Base-by-base conservation (phyloP, 805 yeast genomes). In the Myxozyma sirexii region DNA sequence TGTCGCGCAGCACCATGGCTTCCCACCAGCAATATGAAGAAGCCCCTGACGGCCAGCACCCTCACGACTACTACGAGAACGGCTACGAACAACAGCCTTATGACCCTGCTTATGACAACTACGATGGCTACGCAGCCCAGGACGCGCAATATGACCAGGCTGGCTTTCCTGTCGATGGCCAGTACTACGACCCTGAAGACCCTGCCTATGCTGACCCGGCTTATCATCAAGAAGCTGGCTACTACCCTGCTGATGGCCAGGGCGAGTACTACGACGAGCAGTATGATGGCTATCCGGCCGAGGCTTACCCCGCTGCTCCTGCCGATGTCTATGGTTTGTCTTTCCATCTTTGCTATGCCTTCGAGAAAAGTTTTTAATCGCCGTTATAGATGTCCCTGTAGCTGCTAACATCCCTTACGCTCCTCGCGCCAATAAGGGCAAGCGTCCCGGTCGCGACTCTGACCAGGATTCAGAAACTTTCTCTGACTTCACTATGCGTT, bases 401-500 rank as follows among this genome's bases (percentile, higher is more conserved):
- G 77, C 73, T 71, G 68, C 52, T 13, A 50, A 54, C 38, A 38
- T 59, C n/a, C 62, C 62, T 24, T 61, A 55, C 46, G 60, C 53
- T 4, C 62, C 63, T 46, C 51, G 51, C 27, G 39, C 23, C 19
- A 54, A 39, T 48, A 45, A 56, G 57, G 66, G 63, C 53, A 63
- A 63, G 60, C 65, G 67, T 19, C 60, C 60, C 21, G 67, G 64
- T n/a, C 67, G 57, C 29, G 67, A 62, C 39, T 61, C 69, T 44
- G 77, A 72, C 63, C 74, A 68, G 53, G 76, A 71, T 51, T 68
- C 74, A 19, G 79, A 76, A 66, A 73, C 77, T 4, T 76, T 75
- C 47, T 62, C 73, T 49, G 80, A 77, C 68, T 76, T 76, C 68
- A 76, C 80, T 43, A 75, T 74, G 76, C 71, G 79, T 24, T 74